These are phyloP conservation scores for Cryptosporidium sp. DNA, from an alignment of 169 alveolate genomes.

Conservation along the genomic window DNA sequence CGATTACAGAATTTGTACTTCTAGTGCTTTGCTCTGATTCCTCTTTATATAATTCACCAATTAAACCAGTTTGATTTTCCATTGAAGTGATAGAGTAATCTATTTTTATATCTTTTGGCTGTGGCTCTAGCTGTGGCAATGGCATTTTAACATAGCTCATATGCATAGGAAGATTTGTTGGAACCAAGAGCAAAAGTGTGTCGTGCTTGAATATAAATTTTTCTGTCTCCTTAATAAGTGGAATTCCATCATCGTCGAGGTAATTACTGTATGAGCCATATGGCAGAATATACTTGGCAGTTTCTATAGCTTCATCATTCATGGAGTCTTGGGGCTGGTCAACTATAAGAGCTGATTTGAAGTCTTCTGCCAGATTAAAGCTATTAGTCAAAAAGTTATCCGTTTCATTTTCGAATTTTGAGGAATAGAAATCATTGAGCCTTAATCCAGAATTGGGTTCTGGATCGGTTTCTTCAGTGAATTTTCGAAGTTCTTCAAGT, in stretches of 20 bases:
- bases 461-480: background rate
- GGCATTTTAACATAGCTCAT: constrained; percentile 21
- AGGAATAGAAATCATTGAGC: background rate
- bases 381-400: background rate
- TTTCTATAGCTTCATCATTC: background rate
- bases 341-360: background rate
- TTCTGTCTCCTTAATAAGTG: constrained; percentile 35
- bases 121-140: background rate
- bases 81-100: background rate
- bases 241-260: constrained; percentile 29
- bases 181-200: constrained; percentile 7
- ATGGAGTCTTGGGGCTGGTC: background rate
- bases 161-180: constrained; percentile 20
- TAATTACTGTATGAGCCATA: constrained; percentile 5
- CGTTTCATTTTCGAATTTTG: background rate
- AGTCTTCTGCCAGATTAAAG: background rate
- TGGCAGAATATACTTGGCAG: background rate
- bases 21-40: background rate
- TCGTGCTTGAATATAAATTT: background rate
- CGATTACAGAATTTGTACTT: background rate
- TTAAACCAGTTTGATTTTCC: background rate
- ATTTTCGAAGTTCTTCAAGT: constrained; percentile 8
- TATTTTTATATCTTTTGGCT: background rate
- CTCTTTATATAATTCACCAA: background rate
- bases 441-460: background rate